These are phyloP conservation scores for Calcarisporium arbuscula DNA, from an alignment of 2,329 filamentous ascomycete species.

Conservation along the genomic window DNA sequence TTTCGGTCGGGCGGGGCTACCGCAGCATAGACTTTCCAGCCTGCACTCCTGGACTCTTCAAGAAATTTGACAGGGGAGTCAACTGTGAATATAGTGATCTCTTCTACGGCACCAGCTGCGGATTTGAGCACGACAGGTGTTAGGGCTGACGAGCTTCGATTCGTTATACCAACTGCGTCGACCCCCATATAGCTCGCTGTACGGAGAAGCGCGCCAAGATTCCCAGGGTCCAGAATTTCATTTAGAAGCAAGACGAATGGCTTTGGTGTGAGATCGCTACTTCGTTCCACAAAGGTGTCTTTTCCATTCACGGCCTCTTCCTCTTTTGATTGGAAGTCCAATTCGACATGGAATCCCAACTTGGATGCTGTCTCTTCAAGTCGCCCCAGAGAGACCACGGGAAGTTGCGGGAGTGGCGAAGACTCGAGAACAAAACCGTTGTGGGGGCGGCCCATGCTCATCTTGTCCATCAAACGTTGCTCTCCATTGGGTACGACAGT, in stretches of 20 bases:
- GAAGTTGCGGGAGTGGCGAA: constrained; percentile 70
- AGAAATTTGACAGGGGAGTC: constrained; percentile 65
- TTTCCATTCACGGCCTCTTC: constrained; percentile 68
- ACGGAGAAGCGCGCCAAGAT: constrained; percentile 82
- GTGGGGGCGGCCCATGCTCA: constrained; percentile 76
- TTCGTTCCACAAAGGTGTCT: constrained; percentile 38
- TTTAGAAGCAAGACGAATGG: constrained; percentile 72
- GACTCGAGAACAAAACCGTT: constrained; percentile 86
- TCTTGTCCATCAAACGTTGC: constrained; percentile 70
- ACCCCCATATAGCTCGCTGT: constrained; percentile 88
- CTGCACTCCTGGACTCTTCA: constrained; percentile 55
- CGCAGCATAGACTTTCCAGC: constrained; percentile 81
- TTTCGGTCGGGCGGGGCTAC: constrained; percentile 41
- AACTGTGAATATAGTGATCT: constrained; percentile 66
- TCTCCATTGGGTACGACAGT: constrained; percentile 53
- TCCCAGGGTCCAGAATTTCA: constrained; percentile 77
- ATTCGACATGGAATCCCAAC: constrained; percentile 49
- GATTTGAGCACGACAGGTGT: constrained; percentile 78
- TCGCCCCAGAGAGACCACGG: constrained; percentile 52
- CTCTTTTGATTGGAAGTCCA: constrained; percentile 67
- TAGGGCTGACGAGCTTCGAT: constrained; percentile 65
- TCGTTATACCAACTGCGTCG: constrained; percentile 73
- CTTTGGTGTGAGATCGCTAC: constrained; percentile 34
- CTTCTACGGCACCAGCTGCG: constrained; percentile 80
- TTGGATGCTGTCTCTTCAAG: constrained; percentile 37